phyloP scores from a whole-genome alignment of 164 flowering plant genomes.

The Chimonanthus salicifolius region DNA sequence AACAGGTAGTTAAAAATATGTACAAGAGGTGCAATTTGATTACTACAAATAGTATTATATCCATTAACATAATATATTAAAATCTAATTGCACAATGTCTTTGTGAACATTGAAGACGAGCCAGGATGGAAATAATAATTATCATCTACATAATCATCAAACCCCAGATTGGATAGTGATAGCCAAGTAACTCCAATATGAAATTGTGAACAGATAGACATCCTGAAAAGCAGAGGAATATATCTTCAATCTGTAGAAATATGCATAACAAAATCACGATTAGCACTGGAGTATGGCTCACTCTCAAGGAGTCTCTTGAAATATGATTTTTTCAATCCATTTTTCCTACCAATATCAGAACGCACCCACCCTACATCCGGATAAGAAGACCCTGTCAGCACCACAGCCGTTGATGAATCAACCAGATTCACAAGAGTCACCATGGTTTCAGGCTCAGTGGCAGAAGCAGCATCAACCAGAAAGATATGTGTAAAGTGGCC shows the following conservation, averaged over 20 bases:
- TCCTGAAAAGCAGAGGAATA: not conserved
- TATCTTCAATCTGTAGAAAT: not conserved
- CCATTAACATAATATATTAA: too few species aligned
- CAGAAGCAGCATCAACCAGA: constrained; percentile 37
- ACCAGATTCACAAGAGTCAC: constrained; percentile 33
- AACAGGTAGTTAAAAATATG: too few species aligned
- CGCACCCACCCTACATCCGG: constrained; percentile 27
- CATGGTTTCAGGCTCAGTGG: constrained; percentile 42
- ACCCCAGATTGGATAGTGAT: not conserved
- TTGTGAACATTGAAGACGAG: too few species aligned
- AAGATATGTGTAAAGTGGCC: constrained; percentile 52
- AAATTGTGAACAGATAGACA: too few species aligned
- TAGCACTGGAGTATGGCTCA: constrained; percentile 12
- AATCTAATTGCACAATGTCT: too few species aligned
- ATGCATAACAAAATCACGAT: constrained; percentile 13
- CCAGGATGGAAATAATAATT: too few species aligned
- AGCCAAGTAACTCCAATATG: not conserved
- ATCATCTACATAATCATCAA: too few species aligned
- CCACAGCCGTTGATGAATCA: constrained; percentile 25
- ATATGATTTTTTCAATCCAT: constrained; percentile 33
- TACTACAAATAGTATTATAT: too few species aligned
- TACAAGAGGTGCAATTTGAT: too few species aligned
- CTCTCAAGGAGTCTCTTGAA: constrained; percentile 32
- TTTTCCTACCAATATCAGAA: constrained; percentile 22
- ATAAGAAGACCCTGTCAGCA: constrained; percentile 31